A percentile compares a stretch with the other conserved stretches of the same genome.
phyloP scores from a whole-genome alignment of 257 asterid genomes.

The Solanum sitiens region DNA sequence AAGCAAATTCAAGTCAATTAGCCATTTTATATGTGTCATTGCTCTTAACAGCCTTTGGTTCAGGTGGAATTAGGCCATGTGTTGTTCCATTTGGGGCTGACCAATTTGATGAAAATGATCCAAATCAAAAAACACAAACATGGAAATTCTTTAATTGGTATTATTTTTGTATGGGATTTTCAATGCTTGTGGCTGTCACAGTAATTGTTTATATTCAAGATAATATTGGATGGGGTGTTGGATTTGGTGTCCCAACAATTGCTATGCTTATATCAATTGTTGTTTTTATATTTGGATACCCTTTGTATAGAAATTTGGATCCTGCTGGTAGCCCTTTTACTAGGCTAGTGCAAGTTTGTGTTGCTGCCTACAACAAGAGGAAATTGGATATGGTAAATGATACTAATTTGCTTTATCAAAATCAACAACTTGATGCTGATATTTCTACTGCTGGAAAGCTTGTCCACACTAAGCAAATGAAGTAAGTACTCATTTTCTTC shows the following conservation, averaged over 20 bases:
- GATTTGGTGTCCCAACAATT: constrained; percentile 62
- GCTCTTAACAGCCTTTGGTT: constrained; percentile 55
- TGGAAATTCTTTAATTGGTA: constrained; percentile 97
- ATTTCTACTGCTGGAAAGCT: constrained; percentile 62
- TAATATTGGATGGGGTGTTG: constrained; percentile 84
- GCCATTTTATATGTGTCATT: constrained; percentile 57
- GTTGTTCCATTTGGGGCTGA: constrained; percentile 83
- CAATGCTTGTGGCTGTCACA: constrained; percentile 71
- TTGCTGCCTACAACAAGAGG: constrained; percentile 68
- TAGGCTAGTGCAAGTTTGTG: constrained; percentile 71
- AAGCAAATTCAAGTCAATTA: constrained; percentile 50
- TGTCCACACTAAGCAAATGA: constrained; percentile 44
- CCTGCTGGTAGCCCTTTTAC: constrained; percentile 96
- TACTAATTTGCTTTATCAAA: constrained; percentile 28
- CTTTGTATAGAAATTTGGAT: constrained; percentile 55
- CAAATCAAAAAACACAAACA: constrained; percentile 42
- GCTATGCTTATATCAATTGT: constrained; percentile 67
- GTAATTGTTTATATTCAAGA: constrained; percentile 78
- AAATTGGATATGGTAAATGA: constrained; percentile 31
- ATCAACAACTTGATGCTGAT: constrained; percentile 48
- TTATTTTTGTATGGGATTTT: constrained; percentile 80
- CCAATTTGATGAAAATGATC: constrained; percentile 66
- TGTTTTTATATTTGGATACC: constrained; percentile 59
- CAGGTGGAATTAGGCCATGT: constrained; percentile 79
- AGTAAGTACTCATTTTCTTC: constrained; percentile 16